Base-by-base conservation (phyloP, 2,329 filamentous ascomycete genomes). In the Penicillium thymicola region DNA sequence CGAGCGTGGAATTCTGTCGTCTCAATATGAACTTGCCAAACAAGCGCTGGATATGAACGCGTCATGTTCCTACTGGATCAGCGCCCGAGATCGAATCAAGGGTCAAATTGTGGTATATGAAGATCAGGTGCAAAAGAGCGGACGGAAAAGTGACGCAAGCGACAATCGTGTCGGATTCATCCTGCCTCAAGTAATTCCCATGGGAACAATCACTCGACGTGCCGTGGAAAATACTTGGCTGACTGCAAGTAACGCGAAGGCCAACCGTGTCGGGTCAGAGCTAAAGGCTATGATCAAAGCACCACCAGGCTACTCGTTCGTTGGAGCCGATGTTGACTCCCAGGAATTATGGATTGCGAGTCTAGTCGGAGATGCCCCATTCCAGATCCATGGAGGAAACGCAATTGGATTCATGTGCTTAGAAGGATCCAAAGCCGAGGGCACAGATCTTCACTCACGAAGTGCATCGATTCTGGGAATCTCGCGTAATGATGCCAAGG, bases 321-420 rank as follows among this genome's bases (percentile, higher is more conserved):
- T 99, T 16, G 94, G 95, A 28, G 94, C 95, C 5, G 94, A 99
- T 75, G 94, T 99, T 5, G 94, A 99, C 71, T 97, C 92, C 2
- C 88, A 99, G 72, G 94, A 99, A 73, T 82, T 99, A 7, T 99
- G 95, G 94, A 99, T 99, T 67, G 95, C 94, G 4, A 96, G 91
- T 72, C 81, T 99, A 1, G 85, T 99, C 2, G 94, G 94, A 25
- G 94, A 99, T 72, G 90, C 94, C 4, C 92, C 92, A 25, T 99
- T 99, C 78, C 89, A 91, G 68, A 80, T 99, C 1, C 94, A 99
- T 65, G 95, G 94, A 41, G 95, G 94, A 51, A 97, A 97, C 70
- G 94, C 95, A 1, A 90, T 99, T 57, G 94, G 95, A 0, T 99
- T 99, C 79, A 99, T 99, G 95, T 99, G 94, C 0, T 80, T 99